Evolutionary conservation across 768 basidiomycete genomes (phyloP), one percentile per base, ranked within the genome.

Genomic region (Hypholoma fasciculare): DNA sequence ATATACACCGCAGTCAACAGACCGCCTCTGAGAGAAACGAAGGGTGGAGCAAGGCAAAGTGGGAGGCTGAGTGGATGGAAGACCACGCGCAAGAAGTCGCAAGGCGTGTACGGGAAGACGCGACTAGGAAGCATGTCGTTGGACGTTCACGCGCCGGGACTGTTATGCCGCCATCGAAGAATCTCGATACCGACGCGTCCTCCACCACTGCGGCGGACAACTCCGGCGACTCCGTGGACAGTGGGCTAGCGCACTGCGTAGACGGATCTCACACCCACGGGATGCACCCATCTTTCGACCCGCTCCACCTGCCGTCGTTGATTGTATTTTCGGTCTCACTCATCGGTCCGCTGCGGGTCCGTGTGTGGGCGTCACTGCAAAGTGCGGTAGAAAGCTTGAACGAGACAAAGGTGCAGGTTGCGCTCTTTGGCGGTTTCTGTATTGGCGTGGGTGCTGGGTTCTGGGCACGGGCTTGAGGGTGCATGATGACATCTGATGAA

Each of bases 51-150:
- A 86, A 87, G 71, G 78, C 78, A 14, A 78, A 73, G 49, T 89
- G 87, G 87, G 88, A 89, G 65, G 75, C 81, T 2, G 82, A 87
- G 63, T 89, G 86, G 86, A 82, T 83, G 63, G 71, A 70, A 14
- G 73, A 71, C 36, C 73, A 89, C n/a, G 88, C 87, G 17, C 74
- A 77, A 38, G 86, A 89, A 51, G 86, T 88, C 36, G 83, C 86
- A 12, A 70, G 69, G 42, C 72, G 82, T 14, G 59, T 81, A 50
- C 77, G 82, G 30, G 76, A 82, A 46, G 74, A 74, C 7, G 71
- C 69, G 0, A 52, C 72, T 13, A 19, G 17, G 19, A 23, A 48
- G 19, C 27, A 71, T 69, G 2, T 55, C 63, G 39, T 17, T 26
- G 61, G 51, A 16, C 56, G 55, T 49, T 55, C 49, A 43, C 52